Conservation (phyloP, 1,284 basidiomycete species). For the Trametes sp. region DNA sequence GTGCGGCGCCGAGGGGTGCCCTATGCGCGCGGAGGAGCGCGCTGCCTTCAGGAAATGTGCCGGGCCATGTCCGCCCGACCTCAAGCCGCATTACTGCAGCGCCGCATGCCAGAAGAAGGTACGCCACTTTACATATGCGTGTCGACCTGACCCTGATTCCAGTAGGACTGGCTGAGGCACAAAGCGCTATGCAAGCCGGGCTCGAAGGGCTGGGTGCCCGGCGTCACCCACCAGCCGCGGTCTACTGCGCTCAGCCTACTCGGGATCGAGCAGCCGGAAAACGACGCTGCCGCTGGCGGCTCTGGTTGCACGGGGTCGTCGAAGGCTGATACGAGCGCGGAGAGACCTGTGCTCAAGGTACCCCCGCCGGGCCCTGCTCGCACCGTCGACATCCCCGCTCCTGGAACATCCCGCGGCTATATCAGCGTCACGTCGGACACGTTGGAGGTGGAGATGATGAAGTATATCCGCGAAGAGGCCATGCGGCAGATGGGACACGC, state of each 20-base stretch:
- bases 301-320: neutral
- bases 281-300: too few relatives aligned
- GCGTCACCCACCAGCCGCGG: neutral
- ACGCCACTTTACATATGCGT: neutral
- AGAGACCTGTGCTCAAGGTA: neutral
- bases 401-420: neutral
- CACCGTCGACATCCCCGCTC: neutral
- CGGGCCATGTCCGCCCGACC: conserved; percentile 12
- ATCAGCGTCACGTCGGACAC: neutral
- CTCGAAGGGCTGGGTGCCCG: neutral
- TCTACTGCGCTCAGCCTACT: neutral
- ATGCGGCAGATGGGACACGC: too few relatives aligned
- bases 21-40: conserved; percentile 3
- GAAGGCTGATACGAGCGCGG: neutral
- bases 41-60: neutral
- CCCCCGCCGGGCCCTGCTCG: neutral
- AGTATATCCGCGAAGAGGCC: neutral
- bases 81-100: conserved; percentile 20
- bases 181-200: neutral
- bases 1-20: conserved; percentile 12
- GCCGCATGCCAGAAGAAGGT: conserved; percentile 19
- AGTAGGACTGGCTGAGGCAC: neutral
- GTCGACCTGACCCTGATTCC: neutral
- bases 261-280: neutral
- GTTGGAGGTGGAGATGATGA: neutral